Conservation (phyloP, 1,284 basidiomycete genomes). For the Trichosporon coremiiforme region DNA sequence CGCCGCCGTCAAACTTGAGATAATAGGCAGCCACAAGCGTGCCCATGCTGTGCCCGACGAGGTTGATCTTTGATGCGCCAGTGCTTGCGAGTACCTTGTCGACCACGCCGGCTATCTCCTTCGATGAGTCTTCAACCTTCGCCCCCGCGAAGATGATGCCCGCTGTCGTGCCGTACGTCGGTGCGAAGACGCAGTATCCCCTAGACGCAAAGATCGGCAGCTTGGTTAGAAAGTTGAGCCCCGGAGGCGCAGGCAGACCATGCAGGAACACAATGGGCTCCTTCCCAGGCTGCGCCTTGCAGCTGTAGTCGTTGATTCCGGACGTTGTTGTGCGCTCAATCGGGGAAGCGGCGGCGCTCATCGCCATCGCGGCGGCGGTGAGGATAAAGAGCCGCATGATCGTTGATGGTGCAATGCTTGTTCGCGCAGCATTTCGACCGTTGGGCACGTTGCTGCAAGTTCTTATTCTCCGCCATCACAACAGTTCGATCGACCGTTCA, state of each 20-base stretch:
- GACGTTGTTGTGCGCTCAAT: background rate
- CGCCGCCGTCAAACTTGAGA: slow-evolving; percentile 27
- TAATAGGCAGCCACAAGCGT: slow-evolving; percentile 22
- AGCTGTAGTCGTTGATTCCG: slow-evolving; percentile 25
- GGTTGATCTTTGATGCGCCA: background rate
- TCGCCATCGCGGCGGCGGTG: background rate
- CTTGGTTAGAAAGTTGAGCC: slow-evolving; percentile 22
- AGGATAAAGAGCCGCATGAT: background rate
- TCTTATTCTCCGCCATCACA: background rate
- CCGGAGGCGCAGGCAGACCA: slow-evolving; percentile 22
- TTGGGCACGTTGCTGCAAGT: too few species aligned
- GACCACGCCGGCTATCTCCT: background rate
- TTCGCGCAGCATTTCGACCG: too few species aligned
- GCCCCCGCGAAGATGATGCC: background rate
- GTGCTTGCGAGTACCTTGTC: background rate
- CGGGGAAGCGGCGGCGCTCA: too few species aligned
- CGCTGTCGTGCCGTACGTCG: background rate
- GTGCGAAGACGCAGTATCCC: background rate
- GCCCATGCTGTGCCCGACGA: slow-evolving; percentile 19
- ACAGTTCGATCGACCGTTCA: background rate
- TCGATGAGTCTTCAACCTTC: background rate
- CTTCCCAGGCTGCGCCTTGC: slow-evolving; percentile 18
- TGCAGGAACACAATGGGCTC: slow-evolving; percentile 26
- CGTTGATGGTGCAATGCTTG: background rate
- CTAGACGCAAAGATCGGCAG: background rate